Evolutionary conservation across 2,329 filamentous ascomycete genomes (phyloP), one percentile per base, ranked within the genome.

Genomic region (Sordariomycetes sp.): DNA sequence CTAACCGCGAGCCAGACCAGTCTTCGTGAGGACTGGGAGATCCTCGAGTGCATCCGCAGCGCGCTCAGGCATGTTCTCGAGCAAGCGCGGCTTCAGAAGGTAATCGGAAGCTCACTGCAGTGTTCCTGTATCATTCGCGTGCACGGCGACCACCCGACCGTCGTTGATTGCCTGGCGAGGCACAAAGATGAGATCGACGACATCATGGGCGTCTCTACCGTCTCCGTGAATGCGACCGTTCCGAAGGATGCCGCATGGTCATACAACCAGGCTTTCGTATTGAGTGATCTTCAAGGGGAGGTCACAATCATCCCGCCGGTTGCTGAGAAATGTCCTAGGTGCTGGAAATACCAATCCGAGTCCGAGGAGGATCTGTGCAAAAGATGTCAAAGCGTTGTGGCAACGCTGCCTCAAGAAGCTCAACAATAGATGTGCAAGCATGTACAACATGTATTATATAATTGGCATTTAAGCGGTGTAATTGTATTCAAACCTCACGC

Each of bases 281-380:
- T 64, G 9, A 17, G 9, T 26, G 21, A 16, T 3, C 48, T 51
- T 25, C 63, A 52, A 38, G 61, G 59, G 21, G 58, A 45, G 20
- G 66, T 64, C 16, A 57, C 60, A 42, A 64, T 70, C 16, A 44
- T 68, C 33, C 67, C 72, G 37, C 72, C 72, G 2, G 53, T 46
- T 44, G 48, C 66, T 10, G 59, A 68, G 30, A 98, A 96, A 57
- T 98, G 92, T 54, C 69, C 75, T 1, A 70, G 92, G 33, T 98
- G 92, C 60, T 98, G 92, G 92, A 75, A 82, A 41, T 94, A 86
- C 55, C 69, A 82, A 17, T 79, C 82, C n/a, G 64, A 71, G n/a
- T 58, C 59, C 31, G 69, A 80, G 45, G 75, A 82, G 14, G 55
- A 63, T 25, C 60, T 94, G 14, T 96, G 90, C 56, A 59, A 57